Percentiles rank a stretch among this genome's conserved stretches.
Conservation (phyloP, 345 rosid species). For the Rhodamnia argentea region DNA sequence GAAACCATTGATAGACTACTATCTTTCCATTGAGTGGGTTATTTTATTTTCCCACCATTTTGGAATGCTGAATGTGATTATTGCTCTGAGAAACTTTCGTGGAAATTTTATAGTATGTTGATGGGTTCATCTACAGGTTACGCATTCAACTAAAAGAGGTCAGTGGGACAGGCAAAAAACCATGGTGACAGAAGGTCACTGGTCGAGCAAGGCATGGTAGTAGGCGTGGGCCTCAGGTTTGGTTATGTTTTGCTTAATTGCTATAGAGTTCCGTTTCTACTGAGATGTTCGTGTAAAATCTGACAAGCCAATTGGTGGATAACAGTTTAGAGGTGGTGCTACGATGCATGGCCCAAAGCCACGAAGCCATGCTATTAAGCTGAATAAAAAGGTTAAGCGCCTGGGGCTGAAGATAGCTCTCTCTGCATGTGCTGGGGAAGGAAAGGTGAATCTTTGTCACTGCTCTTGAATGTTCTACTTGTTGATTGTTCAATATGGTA, state of each 20-base stretch:
- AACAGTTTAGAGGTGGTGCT: constrained; percentile 89
- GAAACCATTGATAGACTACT: background rate
- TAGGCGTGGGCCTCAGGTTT: constrained; percentile 89
- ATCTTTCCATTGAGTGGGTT: background rate
- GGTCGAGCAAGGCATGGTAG: constrained; percentile 94
- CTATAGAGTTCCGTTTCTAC: background rate
- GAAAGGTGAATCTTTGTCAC: constrained; percentile 41
- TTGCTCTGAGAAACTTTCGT: background rate
- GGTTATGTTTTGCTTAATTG: background rate
- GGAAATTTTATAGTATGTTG: background rate
- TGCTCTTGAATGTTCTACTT: background rate
- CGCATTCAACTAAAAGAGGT: constrained; percentile 98
- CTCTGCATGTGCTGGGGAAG: constrained; percentile 90
- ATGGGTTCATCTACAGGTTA: constrained; percentile 37
- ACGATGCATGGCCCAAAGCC: constrained; percentile 92
- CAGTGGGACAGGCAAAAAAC: constrained; percentile 92
- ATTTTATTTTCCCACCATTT: background rate
- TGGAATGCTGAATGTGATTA: background rate
- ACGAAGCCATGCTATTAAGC: constrained; percentile 82
- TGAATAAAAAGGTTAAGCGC: constrained; percentile 89
- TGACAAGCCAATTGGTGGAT: constrained; percentile 1
- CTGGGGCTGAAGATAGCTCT: constrained; percentile 87
- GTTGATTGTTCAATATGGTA: background rate
- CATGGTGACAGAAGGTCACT: constrained; percentile 77
- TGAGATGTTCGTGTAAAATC: background rate